A percentile compares a stretch with the other conserved stretches of the same genome.
Evolutionary conservation across 192 early-diverging fungal species (phyloP).

Genomic region (Funneliformis mosseae): DNA sequence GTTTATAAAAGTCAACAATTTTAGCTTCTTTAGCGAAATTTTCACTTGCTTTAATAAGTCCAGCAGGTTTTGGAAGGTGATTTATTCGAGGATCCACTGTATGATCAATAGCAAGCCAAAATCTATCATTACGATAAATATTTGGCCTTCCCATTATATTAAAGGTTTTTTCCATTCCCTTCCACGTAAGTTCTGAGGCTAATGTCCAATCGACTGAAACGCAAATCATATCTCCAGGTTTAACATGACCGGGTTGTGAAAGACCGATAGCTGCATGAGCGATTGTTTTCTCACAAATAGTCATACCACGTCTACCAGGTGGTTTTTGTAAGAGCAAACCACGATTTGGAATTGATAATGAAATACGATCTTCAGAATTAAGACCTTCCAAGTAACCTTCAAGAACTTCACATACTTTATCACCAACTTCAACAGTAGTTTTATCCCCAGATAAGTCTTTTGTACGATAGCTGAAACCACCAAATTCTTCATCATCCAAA

Average conservation of each 20-base stretch:
- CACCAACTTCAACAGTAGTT: slow-evolving; percentile 88
- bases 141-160: slow-evolving; percentile 73
- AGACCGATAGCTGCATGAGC: slow-evolving; percentile 75
- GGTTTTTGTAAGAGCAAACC: slow-evolving; percentile 50
- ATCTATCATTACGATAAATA: slow-evolving; percentile 77
- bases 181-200: slow-evolving; percentile 82
- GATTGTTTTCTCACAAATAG: slow-evolving; percentile 78
- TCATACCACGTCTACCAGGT: slow-evolving; percentile 65
- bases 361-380: slow-evolving; percentile 41
- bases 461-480: slow-evolving; percentile 78
- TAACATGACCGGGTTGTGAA: slow-evolving; percentile 64
- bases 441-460: slow-evolving; percentile 87
- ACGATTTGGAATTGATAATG: slow-evolving; percentile 33
- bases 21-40: slow-evolving; percentile 71
- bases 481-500: slow-evolving; percentile 76
- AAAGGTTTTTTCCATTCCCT: slow-evolving; percentile 86
- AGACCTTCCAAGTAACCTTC: slow-evolving; percentile 62
- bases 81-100: slow-evolving; percentile 78
- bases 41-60: slow-evolving; percentile 66
- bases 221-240: slow-evolving; percentile 80
- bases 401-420: slow-evolving; percentile 81
- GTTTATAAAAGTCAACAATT: slow-evolving; percentile 70
- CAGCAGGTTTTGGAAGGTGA: slow-evolving; percentile 67
- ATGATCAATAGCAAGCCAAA: slow-evolving; percentile 84
- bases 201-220: slow-evolving; percentile 83